These are phyloP conservation scores for Fraxinus xanthoxyloides DNA, from an alignment of 305 asterid genomes.

Conservation along the genomic window DNA sequence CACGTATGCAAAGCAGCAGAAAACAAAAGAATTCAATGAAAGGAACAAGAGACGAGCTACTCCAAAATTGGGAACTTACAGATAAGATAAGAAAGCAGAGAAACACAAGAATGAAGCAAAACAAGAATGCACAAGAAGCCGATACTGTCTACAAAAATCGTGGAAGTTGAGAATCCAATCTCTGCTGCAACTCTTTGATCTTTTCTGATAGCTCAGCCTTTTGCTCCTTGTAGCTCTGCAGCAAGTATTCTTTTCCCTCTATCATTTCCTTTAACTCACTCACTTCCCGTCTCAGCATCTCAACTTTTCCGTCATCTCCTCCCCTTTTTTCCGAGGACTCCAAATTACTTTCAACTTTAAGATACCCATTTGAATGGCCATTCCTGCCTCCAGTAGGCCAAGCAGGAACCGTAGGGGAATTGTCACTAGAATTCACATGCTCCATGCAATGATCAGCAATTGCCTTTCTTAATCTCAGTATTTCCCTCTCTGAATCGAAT, in stretches of 20 bases:
- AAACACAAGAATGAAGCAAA: conserved; percentile 26
- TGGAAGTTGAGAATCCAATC: conserved; percentile 85
- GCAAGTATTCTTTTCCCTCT: conserved; percentile 80
- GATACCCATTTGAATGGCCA: conserved; percentile 55
- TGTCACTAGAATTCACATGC: conserved; percentile 44
- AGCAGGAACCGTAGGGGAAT: conserved; percentile 42
- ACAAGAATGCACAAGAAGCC: conserved; percentile 38
- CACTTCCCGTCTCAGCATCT: conserved; percentile 69
- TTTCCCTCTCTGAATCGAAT: conserved; percentile 83
- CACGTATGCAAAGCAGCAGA: conserved; percentile 29
- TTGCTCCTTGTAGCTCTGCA: conserved; percentile 89
- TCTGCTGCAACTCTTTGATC: conserved; percentile 78
- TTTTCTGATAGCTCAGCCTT: conserved; percentile 73
- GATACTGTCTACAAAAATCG: conserved; percentile 59
- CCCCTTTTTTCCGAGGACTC: conserved; percentile 45
- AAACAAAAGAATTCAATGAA: background rate
- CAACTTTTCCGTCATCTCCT: conserved; percentile 58
- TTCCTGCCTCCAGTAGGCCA: conserved; percentile 61
- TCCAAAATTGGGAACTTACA: conserved; percentile 34
- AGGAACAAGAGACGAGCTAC: conserved; percentile 18
- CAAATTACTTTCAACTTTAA: conserved; percentile 39
- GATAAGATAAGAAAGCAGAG: conserved; percentile 21
- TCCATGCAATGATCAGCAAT: conserved; percentile 85
- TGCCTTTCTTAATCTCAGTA: conserved; percentile 77
- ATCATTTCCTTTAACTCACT: conserved; percentile 75